Base-by-base conservation (phyloP, 2,329 filamentous ascomycete species). In the Ceratocystis cubensis region DNA sequence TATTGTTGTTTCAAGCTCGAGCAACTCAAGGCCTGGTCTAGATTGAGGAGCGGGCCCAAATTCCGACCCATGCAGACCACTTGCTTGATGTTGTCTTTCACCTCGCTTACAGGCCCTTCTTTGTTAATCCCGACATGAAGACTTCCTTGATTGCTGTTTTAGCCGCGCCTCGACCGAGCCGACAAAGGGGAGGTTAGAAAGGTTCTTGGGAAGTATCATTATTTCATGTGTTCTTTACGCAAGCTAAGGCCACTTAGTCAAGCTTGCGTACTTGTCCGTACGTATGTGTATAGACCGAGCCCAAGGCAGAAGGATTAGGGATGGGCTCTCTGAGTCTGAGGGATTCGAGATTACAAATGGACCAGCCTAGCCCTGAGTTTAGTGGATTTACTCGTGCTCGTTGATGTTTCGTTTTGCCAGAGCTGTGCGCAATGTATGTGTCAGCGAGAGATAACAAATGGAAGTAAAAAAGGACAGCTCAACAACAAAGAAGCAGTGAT, bases 281-380 rank as follows among this genome's bases (percentile, higher is more conserved):
- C 6, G 48, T 25, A 13, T 25, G 10, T 2, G 2, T 59, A 2
- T 3, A 59, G 28, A 59, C 28, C 28, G 22, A 59, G 33, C 25
- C 13, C 53, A 13, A 37, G 53, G 13, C 53, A 13, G 53, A 37
- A 59, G 53, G 53, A 59, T 59, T 59, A 5, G 28, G 53, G 10
- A 37, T 30, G 53, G 28, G 28, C 53, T 30, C 25, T 17, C 17
- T 17, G 53, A 37, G 53, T 17, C 17, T 17, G 53, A 37, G 53
- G 53, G 53, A 59, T 59, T 59, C 22, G 28, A 30, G 48, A 53
- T 15, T 53, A 53, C 48, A 53, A 53, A 53, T 53, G 20, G 22
- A 15, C 48, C 48, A 53, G 48, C 10, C 48, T 53, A 25, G 48
- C 48, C 48, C 20, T 53, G 20, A 25, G 15, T n/a, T 53, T 53